Conservation (phyloP, 2,329 filamentous ascomycete genomes). For the Aspergillus sp. region DNA sequence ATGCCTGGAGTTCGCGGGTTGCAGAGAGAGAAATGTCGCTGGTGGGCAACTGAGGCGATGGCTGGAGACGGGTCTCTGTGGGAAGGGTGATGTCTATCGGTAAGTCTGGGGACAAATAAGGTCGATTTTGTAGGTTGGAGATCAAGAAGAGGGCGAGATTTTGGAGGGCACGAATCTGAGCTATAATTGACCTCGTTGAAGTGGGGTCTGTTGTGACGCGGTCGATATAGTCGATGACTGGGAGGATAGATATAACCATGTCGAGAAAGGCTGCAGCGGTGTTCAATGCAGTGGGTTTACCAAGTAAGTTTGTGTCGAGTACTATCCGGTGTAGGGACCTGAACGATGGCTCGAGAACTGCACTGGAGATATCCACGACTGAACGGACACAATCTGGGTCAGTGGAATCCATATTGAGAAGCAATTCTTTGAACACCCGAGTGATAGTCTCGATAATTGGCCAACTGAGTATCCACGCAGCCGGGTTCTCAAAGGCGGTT, state of each 20-base stretch:
- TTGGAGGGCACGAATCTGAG: conserved; percentile 40
- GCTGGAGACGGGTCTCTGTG: conserved; percentile 3
- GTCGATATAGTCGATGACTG: conserved; percentile 50
- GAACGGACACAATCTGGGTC: conserved; percentile 40
- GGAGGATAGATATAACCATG: conserved; percentile 41
- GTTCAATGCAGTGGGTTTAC: conserved; percentile 40
- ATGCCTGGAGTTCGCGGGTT: conserved; percentile 44
- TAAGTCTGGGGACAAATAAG: conserved; percentile 11
- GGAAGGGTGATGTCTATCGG: neutral
- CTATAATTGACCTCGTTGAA: conserved; percentile 22
- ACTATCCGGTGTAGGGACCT: conserved; percentile 39
- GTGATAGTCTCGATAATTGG: conserved; percentile 54
- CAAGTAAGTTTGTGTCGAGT: conserved; percentile 33
- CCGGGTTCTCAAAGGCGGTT: conserved; percentile 43
- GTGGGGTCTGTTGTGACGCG: conserved; percentile 29
- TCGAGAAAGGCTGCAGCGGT: conserved; percentile 42
- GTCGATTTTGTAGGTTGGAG: conserved; percentile 19
- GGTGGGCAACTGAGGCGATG: conserved; percentile 12
- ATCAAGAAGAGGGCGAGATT: conserved; percentile 38
- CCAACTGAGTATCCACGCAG: conserved; percentile 53
- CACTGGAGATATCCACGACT: conserved; percentile 35
- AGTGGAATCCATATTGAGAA: conserved; percentile 47
- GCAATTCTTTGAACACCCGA: conserved; percentile 43
- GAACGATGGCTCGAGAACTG: conserved; percentile 40
- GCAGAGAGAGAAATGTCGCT: conserved; percentile 32